Evolutionary conservation across 768 basidiomycete genomes (phyloP).

Genomic region (Amanita phalloides): DNA sequence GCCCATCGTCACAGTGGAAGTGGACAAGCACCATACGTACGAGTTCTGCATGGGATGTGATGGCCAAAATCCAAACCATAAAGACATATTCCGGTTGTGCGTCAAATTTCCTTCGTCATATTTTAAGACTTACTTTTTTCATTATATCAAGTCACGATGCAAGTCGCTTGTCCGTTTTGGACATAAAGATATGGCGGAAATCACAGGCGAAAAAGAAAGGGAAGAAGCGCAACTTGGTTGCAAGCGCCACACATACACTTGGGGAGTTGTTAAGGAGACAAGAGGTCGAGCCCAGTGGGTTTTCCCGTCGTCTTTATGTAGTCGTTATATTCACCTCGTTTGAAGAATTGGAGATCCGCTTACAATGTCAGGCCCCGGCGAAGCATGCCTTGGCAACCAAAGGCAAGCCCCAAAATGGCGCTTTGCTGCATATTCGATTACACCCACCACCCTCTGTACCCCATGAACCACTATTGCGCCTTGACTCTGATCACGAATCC

Average conservation of each 20-base stretch:
- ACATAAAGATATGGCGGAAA: conserved; percentile 46
- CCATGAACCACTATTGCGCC: not conserved
- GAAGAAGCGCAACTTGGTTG: conserved; percentile 46
- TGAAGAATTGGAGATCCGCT: conserved; percentile 30
- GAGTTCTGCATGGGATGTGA: conserved; percentile 56
- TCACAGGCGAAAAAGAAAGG: conserved; percentile 54
- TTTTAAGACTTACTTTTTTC: not conserved
- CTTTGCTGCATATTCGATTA: conserved; percentile 17
- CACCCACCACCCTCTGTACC: conserved; percentile 11
- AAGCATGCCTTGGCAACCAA: conserved; percentile 20
- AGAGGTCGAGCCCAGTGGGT: conserved; percentile 33
- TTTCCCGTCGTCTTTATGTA: not conserved
- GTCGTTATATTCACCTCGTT: conserved; percentile 3
- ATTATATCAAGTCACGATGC: conserved; percentile 26
- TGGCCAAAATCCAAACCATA: conserved; percentile 62
- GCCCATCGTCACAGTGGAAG: conserved; percentile 48
- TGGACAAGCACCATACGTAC: conserved; percentile 39
- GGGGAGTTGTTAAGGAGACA: conserved; percentile 43
- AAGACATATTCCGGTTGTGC: conserved; percentile 41
- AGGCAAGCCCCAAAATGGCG: conserved; percentile 33
- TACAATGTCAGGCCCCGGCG: conserved; percentile 27
- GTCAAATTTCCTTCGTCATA: conserved; percentile 12
- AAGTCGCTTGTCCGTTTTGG: conserved; percentile 27
- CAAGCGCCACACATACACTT: conserved; percentile 36
- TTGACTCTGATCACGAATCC: not conserved